Evolutionary conservation across 768 basidiomycete genomes (phyloP), one percentile per base, ranked within the genome.

Genomic region (Leccinum arenicola): DNA sequence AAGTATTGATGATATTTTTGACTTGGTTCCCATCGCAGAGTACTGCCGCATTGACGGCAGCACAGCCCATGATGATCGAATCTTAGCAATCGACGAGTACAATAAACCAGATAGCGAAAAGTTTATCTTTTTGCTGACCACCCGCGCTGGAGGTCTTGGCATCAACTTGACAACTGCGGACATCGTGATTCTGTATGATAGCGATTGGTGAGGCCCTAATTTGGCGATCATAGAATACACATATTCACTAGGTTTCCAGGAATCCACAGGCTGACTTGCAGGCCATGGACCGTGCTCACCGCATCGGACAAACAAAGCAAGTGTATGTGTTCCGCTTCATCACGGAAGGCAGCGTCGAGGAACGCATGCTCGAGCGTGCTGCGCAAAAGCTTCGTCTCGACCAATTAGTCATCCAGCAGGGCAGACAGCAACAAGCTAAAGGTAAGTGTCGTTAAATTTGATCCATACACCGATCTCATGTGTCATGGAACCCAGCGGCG

Each of bases 201-300:
- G 90, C 61, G 97, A 99, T 72, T 98, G 97, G 95, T 90, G 59
- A 25, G 80, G 70, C 43, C 15, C n/a, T 62, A 25, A 29, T 21
- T 56, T 9, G 17, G 29, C 27, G 10, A 23, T 17, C 29, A 31
- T 25, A 17, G 54, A 12, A n/a, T n/a, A 48, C 9, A 17, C 6
- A 3, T 35, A 14, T 57, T 62, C n/a, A 67, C 52, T 50, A 21
- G 27, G 50, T 6, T 48, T 19, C 64, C 43, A 93, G 90, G 94
- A 99, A 98, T 73, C 96, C 97, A 2, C 97, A 99, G 76, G 97
- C 96, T 2, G 97, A 99, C 78, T 75, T 99, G 50, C 97, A 99
- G 72, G 97, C 97, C 5, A 98, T 97, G 96, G 95, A 98, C 69
- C 91, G 94, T 58, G 95, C 95, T 0, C 96, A 99, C 72, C 85